Evolutionary conservation across 495 filamentous ascomycete species (phyloP).

Genomic region (Aspergillus nidulans): DNA sequence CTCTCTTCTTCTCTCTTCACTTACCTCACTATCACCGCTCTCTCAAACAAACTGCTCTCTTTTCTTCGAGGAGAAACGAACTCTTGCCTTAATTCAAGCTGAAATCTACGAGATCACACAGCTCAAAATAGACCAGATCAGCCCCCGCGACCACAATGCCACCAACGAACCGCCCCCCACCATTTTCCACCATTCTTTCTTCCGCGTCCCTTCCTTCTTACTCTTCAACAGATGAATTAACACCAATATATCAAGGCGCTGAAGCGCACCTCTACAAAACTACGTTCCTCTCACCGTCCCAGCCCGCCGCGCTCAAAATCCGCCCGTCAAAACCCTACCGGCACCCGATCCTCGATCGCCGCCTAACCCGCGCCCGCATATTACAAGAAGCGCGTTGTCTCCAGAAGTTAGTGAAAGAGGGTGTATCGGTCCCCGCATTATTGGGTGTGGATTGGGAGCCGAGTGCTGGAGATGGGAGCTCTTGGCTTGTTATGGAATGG

Average conservation of each 20-base stretch:
- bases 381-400: conserved; percentile 83
- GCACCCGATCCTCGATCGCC: conserved; percentile 83
- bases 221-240: conserved; percentile 38
- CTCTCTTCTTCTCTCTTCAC: neutral
- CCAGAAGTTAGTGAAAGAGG: conserved; percentile 67
- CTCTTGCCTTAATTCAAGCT: too few relatives aligned
- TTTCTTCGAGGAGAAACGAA: neutral
- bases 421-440: conserved; percentile 72
- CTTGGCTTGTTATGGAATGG: conserved; percentile 89
- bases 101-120: too few relatives aligned
- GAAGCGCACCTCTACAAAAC: conserved; percentile 92
- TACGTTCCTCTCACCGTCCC: conserved; percentile 63
- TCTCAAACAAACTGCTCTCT: neutral
- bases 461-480: conserved; percentile 4
- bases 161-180: neutral
- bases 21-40: neutral
- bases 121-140: neutral
- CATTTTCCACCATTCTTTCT: neutral
- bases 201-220: neutral
- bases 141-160: neutral
- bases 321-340: conserved; percentile 90
- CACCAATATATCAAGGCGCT: conserved; percentile 66
- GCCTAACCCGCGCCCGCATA: conserved; percentile 80
- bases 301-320: conserved; percentile 82
- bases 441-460: conserved; percentile 67